Base-by-base conservation (phyloP, 768 basidiomycete species). In the Cyathus striatus region DNA sequence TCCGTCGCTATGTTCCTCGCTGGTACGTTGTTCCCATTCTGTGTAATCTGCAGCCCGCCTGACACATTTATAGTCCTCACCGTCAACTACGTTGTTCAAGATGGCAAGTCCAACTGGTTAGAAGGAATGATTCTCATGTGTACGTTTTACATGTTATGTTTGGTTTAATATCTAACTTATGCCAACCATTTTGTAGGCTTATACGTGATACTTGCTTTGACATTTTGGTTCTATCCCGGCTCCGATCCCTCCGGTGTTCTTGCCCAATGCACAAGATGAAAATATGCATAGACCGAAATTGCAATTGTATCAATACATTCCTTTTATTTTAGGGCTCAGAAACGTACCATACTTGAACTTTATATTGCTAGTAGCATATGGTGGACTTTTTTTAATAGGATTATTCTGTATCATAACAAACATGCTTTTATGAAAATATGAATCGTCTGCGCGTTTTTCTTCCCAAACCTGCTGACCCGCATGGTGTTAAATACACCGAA, bases 41-140 rank as follows among this genome's bases (percentile, higher is more conserved):
- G 5, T 54, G 7, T 27, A 23, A 25, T 17, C 3, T 10, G n/a
- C 36, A 6, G 13, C 7, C 17, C 26, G n/a, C 3, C 18, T 40
- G 13, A 7, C 34, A 32, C 21, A 37, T 30, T 37, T n/a, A 9
- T n/a, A 83, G 84, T 91, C n/a, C 68, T 90, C 47, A 88, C 87
- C 10, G 86, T 92, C 62, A 88, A 85, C 54, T 83, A 87, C 50
- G 83, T 86, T 16, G 78, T 91, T 1, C 72, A 81, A 41, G 90
- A 93, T 54, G 89, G 86, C 7, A 83, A 83, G 55, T 84, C 81
- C 14, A 90, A 90, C 57, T 93, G 90, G 76, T 67, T 92, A 13
- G 89, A 92, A 56, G 90, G 89, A 2, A 69, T 73, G 53, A 64
- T 76, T 25, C 52, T 91, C 30, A 32, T 32, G 30, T 32, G 30